Base-by-base conservation (phyloP, 768 basidiomycete species). In the Pulveroboletus sp. region DNA sequence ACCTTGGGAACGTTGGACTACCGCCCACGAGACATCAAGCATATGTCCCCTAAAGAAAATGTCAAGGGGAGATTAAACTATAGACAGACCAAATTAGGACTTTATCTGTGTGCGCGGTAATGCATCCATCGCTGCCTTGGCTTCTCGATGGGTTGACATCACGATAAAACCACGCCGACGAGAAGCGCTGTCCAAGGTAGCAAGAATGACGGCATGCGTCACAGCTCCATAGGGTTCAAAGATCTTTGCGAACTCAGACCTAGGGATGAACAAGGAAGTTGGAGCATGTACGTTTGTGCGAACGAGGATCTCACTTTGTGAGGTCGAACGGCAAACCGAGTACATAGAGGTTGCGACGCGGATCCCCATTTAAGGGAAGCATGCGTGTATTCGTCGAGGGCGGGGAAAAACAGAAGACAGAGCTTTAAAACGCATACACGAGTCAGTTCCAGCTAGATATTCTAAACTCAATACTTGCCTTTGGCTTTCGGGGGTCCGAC, bases 1-100 rank as follows among this genome's bases (percentile, higher is more conserved):
- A 86, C 87, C 88, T 76, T 85, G 82, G 54, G 88, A 91, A 39
- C 88, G 86, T 57, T 91, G 88, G 33, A 91, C 88, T 21, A 91
- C 88, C 15, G 88, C 89, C 88, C 88, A 91, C 6, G 88, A 89
- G 45, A 91, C 79, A 62, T 91, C 88, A 40, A 91, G 79, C 17
- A 76, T 74, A 59, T 89, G 83, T 7, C 87, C 86, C 61, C 85
- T 89, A 36, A 31, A 43, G 35, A 37, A 43, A 41, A 32, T 39
- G 36, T 54, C 47, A 49, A 55, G 31, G 13, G 55, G 13, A 4
- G 13, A n/a, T 37, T 6, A 28, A 15, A 40, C 17, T 26, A 7
- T 8, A 26, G n/a, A 37, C n/a, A 39, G 28, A 9, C 7, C 36
- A 33, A 43, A 49, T 8, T 56, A 74, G 48, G 57, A 87, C 87